These are phyloP conservation scores for Tripidium arundinaceum DNA, from an alignment of 202 grass and related monocot species.

Conservation along the genomic window DNA sequence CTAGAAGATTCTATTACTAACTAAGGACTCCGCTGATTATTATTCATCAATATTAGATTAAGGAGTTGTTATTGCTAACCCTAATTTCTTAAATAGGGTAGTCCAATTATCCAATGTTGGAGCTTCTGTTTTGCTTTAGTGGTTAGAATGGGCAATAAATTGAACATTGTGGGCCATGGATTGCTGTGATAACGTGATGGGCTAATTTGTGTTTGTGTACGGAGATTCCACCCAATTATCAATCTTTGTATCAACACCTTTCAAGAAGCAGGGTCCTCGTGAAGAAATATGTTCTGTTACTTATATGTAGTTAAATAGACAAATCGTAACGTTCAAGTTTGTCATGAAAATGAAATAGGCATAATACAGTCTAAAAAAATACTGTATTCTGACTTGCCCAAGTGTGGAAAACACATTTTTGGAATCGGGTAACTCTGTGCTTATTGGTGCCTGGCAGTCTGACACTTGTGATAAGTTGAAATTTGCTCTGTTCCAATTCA, in stretches of 20 bases:
- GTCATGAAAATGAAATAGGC: not conserved
- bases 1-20: not conserved
- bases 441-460: not conserved
- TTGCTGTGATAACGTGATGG: not conserved
- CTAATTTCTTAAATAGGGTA: not conserved
- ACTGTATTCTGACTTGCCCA: not conserved
- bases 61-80: not conserved
- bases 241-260: not conserved
- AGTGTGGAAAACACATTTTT: not conserved
- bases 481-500: not conserved
- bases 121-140: not conserved
- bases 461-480: not conserved
- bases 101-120: not conserved
- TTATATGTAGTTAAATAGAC: not conserved
- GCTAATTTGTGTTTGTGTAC: not conserved
- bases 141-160: not conserved
- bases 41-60: not conserved
- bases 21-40: not conserved
- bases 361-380: not conserved
- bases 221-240: not conserved
- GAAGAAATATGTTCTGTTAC: slow-evolving; percentile 1
- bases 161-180: not conserved
- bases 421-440: not conserved
- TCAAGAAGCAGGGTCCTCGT: not conserved
- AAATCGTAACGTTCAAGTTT: not conserved